Conservation (phyloP, 257 asterid genomes). For the Nicotiana tomentosiformis region DNA sequence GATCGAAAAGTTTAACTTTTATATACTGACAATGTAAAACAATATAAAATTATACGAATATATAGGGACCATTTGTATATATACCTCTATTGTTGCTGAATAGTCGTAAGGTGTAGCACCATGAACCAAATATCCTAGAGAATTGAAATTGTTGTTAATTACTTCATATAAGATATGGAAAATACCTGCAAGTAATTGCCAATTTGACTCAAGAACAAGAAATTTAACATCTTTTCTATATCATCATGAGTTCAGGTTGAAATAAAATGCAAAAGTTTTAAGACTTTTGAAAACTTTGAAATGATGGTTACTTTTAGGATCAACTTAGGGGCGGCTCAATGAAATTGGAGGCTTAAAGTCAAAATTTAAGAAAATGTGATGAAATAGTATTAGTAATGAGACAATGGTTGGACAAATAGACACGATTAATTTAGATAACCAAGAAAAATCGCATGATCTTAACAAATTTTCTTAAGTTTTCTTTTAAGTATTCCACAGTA, state of each 20-base stretch:
- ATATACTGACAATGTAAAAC: not conserved
- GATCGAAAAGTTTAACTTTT: not conserved
- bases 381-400: no score
- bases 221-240: not conserved
- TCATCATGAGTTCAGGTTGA: not conserved
- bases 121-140: not conserved
- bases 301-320: no score
- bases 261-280: not conserved
- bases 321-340: no score
- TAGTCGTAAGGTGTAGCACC: not conserved
- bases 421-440: no score
- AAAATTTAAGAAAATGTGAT: no score
- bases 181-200: slow-evolving; percentile 1
- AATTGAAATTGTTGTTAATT: slow-evolving; percentile 3
- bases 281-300: no score
- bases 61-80: not conserved
- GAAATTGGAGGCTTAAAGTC: no score
- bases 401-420: no score
- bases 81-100: slow-evolving; percentile 9
- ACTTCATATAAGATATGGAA: slow-evolving; percentile 7
- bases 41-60: not conserved
- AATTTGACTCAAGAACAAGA: not conserved
- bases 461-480: no score
- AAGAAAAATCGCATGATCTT: no score
- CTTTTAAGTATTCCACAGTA: no score